A percentile compares a stretch with the other conserved stretches of the same genome.
phyloP scores from a whole-genome alignment of 768 basidiomycete genomes.

The Lentinula sp. region DNA sequence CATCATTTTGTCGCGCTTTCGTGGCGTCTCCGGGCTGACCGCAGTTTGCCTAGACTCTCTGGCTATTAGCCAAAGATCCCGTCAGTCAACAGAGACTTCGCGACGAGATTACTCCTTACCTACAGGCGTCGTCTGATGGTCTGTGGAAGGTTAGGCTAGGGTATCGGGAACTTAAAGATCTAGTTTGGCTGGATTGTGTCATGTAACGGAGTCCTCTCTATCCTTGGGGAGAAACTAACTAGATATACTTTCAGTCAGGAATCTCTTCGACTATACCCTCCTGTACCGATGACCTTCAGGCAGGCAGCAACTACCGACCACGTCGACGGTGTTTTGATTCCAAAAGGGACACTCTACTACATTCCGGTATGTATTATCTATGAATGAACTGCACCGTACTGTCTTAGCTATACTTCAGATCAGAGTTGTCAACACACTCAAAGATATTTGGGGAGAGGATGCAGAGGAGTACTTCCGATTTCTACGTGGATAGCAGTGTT shows the following conservation, averaged over 20 bases:
- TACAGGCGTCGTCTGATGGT: slow-evolving; percentile 7
- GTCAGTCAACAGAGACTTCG: slow-evolving; percentile 45
- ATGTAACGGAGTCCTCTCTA: neutral
- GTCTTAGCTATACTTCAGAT: slow-evolving; percentile 24
- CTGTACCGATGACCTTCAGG: slow-evolving; percentile 33
- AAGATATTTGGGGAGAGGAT: slow-evolving; percentile 43
- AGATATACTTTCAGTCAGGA: slow-evolving; percentile 25
- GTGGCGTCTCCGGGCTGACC: slow-evolving; percentile 3
- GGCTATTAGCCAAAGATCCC: slow-evolving; percentile 47
- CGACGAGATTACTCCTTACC: slow-evolving; percentile 41
- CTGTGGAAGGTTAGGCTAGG: slow-evolving; percentile 24
- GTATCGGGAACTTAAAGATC: slow-evolving; percentile 32
- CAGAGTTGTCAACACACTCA: slow-evolving; percentile 44
- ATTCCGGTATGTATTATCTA: slow-evolving; percentile 21
- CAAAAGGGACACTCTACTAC: slow-evolving; percentile 36
- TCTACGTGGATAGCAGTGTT: neutral
- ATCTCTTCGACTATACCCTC: slow-evolving; percentile 32
- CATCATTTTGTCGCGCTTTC: neutral
- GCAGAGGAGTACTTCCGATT: slow-evolving; percentile 31
- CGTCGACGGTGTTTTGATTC: slow-evolving; percentile 35
- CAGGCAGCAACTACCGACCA: slow-evolving; percentile 29
- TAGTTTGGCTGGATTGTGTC: slow-evolving; percentile 30
- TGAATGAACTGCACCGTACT: neutral
- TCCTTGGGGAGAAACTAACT: neutral
- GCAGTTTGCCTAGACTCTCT: slow-evolving; percentile 30